A percentile compares a stretch with the other conserved stretches of the same genome.
phyloP scores from a whole-genome alignment of 2,329 filamentous ascomycete genomes.

The Gnomoniopsis smithogilvyi region DNA sequence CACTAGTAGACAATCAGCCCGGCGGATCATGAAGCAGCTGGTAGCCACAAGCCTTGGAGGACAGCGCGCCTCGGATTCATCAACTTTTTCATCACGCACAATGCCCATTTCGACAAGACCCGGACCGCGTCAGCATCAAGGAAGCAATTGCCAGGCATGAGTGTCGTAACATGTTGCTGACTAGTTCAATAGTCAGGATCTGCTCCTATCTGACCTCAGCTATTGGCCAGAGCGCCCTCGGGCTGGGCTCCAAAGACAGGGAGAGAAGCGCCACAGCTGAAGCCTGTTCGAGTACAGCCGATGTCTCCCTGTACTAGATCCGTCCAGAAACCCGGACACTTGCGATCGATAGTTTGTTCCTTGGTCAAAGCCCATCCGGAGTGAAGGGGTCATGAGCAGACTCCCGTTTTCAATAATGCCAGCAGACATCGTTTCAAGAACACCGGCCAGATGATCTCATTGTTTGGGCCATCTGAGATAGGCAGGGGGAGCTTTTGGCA shows the following conservation, averaged over 20 bases:
- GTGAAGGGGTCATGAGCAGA: background rate
- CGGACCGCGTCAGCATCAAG: background rate
- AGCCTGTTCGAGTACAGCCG: background rate
- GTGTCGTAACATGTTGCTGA: conserved; percentile 17
- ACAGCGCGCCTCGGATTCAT: background rate
- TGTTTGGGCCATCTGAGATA: background rate
- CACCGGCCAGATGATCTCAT: background rate
- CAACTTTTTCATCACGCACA: background rate
- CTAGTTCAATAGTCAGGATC: conserved; percentile 23
- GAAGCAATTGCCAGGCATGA: background rate
- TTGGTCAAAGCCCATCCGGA: background rate
- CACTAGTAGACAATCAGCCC: background rate
- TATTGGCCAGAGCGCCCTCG: background rate
- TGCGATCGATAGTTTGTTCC: background rate
- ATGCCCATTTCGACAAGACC: background rate
- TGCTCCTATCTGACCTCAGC: conserved; percentile 10
- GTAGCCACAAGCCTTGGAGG: background rate
- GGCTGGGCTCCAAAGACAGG: background rate
- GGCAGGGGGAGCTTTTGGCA: background rate
- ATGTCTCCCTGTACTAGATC: background rate
- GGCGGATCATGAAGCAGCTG: background rate
- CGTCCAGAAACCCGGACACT: background rate
- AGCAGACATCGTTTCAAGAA: background rate
- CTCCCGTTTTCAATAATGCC: background rate
- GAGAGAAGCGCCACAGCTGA: conserved; percentile 6